Evolutionary conservation across 1,284 basidiomycete genomes (phyloP).

Genomic region (Phylloboletellus chloephorus): DNA sequence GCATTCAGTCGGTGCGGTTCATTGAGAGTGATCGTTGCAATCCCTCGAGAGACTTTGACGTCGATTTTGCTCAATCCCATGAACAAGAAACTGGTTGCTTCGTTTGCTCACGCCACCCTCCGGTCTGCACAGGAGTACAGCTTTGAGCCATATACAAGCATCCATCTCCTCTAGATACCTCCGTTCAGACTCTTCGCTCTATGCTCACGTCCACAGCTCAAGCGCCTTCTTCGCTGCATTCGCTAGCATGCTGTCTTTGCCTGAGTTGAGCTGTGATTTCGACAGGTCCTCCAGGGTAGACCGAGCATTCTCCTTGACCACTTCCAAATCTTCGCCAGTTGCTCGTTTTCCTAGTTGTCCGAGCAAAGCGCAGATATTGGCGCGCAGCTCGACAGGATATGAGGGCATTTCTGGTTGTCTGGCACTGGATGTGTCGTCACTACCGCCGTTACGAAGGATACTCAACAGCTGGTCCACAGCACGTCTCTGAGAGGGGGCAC

Average conservation of each 20-base stretch:
- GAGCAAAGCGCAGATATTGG: constrained; percentile 67
- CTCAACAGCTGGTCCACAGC: constrained; percentile 62
- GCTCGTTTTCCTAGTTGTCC: constrained; percentile 54
- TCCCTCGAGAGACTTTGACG: constrained; percentile 48
- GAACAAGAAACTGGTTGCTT: no score
- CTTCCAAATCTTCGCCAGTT: constrained; percentile 42
- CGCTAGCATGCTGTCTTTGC: constrained; percentile 44
- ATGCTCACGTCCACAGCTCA: constrained; percentile 41
- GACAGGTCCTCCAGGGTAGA: constrained; percentile 50
- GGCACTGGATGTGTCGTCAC: constrained; percentile 19
- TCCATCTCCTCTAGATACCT: background rate
- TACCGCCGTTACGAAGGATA: constrained; percentile 51
- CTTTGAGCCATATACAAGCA: background rate
- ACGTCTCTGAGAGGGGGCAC: constrained; percentile 40
- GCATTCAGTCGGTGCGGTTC: constrained; percentile 58
- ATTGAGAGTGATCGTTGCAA: constrained; percentile 66
- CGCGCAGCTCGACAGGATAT: constrained; percentile 63
- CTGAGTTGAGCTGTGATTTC: constrained; percentile 25
- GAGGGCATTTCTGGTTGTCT: constrained; percentile 35
- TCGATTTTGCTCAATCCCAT: constrained; percentile 37
- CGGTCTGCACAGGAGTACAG: no score
- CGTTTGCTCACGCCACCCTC: no score
- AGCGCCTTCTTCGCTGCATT: constrained; percentile 41
- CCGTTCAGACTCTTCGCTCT: no score
- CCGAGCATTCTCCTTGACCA: constrained; percentile 45